These are phyloP conservation scores for Hondaea fermentalgiana DNA, from an alignment of 108 stramenopile genomes.

Conservation along the genomic window DNA sequence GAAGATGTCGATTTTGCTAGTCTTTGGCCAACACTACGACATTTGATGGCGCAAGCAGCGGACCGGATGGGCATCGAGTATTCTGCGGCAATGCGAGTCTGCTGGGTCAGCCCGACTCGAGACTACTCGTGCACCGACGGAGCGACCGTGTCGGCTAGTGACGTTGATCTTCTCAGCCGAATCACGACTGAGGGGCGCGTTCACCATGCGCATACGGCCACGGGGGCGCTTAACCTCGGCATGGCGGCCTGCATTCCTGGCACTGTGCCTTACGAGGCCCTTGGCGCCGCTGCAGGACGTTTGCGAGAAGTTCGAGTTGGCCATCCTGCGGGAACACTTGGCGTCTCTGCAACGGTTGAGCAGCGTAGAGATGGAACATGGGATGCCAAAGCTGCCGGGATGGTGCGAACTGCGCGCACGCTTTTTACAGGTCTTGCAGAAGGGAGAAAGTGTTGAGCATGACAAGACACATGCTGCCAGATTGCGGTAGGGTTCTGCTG, in stretches of 20 bases:
- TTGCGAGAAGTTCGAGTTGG: not conserved
- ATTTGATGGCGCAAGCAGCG: not conserved
- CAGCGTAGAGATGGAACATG: not conserved
- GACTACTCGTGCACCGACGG: not conserved
- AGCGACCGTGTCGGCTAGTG: not conserved
- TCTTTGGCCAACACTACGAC: not conserved
- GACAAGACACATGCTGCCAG: too few relatives aligned
- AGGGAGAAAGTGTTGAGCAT: too few relatives aligned
- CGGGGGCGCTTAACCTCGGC: constrained; percentile 10
- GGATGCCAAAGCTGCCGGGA: not conserved
- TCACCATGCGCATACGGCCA: constrained; percentile 7
- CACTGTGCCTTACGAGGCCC: not conserved
- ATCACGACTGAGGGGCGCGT: not conserved
- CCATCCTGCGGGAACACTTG: not conserved
- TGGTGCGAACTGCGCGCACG: not conserved
- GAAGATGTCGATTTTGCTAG: not conserved
- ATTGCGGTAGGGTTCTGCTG: too few relatives aligned
- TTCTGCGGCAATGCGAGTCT: not conserved
- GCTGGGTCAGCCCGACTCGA: not conserved
- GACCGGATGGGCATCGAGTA: not conserved
- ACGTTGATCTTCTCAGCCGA: not conserved
- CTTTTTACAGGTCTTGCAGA: not conserved
- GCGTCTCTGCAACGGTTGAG: not conserved
- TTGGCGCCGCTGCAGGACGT: not conserved
- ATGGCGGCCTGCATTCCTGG: constrained; percentile 2